phyloP scores from a whole-genome alignment of 106 monocot genomes.

The Phalaenopsis equestris region DNA sequence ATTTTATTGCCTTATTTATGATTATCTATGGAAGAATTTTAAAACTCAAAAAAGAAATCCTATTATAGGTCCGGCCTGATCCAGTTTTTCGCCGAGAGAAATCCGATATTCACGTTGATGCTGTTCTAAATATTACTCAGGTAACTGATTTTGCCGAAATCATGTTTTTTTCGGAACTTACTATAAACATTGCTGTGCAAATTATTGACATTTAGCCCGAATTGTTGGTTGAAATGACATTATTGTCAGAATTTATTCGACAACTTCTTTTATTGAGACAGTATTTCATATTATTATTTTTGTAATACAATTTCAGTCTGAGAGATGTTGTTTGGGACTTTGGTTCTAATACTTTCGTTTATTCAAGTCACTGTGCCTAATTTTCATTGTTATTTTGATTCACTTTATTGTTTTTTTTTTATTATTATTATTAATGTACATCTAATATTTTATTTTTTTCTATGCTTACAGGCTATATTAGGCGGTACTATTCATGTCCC shows the following conservation, averaged over 20 bases:
- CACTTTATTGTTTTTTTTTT: neutral
- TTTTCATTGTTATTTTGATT: neutral
- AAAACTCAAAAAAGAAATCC: neutral
- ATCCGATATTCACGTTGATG: constrained; percentile 84
- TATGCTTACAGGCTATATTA: constrained; percentile 61
- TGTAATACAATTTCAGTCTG: neutral
- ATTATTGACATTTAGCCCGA: neutral
- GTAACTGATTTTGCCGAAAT: constrained; percentile 23
- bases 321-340: neutral
- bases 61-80: constrained; percentile 74
- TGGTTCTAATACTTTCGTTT: neutral
- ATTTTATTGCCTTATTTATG: neutral
- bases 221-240: neutral
- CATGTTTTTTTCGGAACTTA: neutral
- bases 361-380: neutral
- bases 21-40: neutral
- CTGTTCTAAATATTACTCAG: constrained; percentile 79
- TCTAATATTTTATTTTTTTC: neutral
- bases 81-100: constrained; percentile 91
- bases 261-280: neutral
- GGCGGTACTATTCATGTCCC: constrained; percentile 93
- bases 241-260: no score
- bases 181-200: neutral
- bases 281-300: neutral
- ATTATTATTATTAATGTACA: no score